Evolutionary conservation across 352 stramenopile species (phyloP), one percentile per base, ranked within the genome.

Genomic region (Halophytophthora polymorphica): DNA sequence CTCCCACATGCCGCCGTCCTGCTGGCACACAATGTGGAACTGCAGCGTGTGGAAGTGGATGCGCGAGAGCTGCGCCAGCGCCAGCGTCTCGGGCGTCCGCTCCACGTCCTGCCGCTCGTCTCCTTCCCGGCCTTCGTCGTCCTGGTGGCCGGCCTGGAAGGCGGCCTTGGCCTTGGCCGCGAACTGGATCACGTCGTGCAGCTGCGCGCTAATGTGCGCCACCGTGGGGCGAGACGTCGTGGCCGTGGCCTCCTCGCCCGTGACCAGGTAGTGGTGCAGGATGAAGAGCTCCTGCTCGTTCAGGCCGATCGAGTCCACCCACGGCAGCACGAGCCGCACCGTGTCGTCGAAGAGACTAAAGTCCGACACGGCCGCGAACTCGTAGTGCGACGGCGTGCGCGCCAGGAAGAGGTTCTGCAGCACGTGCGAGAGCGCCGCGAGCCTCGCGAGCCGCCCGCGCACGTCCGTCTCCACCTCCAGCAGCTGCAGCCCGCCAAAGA

Each of bases 31-130:
- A 54, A 93, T 90, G 64, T 93, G 83, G 61, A 93, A 93, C 41
- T 91, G 83, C 21, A 93, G 67, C 41, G 83, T 93, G 59, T 93
- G 83, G 60, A 93, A 93, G 60, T 93, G 83, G 46, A 93, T 87
- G 41, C 83, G 83, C 28, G 66, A 87, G 22, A 93, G 63, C 40
- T 84, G 74, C 1, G 74, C 73, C 14, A 92, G 58, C 6, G 79
- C 74, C 21, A 80, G 64, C 17, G 48, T 59, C 31, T 69, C 53
- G 17, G 44, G 29, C 17, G 36, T 17, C n/a, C n/a, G n/a, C n/a
- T n/a, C n/a, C n/a, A n/a, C n/a, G 29, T 62, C 40, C 17, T 38
- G 28, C 15, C 55, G 17, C 47, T 64, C 64, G 6, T 73, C 53
- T 10, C 21, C 45, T 0, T 34, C 36, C 6, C 56, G 21, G 6